Conservation (phyloP, 2,329 filamentous ascomycete species). For the Akanthomyces dipterigenus region DNA sequence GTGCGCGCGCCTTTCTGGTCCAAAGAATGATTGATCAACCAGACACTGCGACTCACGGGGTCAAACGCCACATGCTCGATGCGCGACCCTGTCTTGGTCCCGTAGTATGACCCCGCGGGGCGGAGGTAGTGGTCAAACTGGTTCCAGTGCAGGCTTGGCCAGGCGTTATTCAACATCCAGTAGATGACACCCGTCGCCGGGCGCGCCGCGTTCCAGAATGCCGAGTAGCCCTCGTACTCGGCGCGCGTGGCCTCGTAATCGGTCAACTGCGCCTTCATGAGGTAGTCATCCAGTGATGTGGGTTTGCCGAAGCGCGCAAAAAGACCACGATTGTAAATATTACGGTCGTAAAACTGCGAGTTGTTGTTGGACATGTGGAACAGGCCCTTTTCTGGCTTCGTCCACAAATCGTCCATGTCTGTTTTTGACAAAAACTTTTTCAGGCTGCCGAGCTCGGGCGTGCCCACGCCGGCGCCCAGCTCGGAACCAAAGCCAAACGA, state of each 20-base stretch:
- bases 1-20: constrained; percentile 31
- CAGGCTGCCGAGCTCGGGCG: constrained; percentile 49
- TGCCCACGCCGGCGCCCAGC: constrained; percentile 55
- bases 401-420: constrained; percentile 53
- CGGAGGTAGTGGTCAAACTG: constrained; percentile 57
- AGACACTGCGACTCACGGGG: constrained; percentile 38
- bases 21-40: constrained; percentile 48
- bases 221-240: constrained; percentile 50
- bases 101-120: constrained; percentile 52
- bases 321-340: constrained; percentile 52
- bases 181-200: constrained; percentile 57
- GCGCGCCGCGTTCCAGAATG: constrained; percentile 41
- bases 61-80: constrained; percentile 50
- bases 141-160: constrained; percentile 60
- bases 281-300: constrained; percentile 47
- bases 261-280: constrained; percentile 53
- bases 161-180: constrained; percentile 62
- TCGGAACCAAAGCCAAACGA: constrained; percentile 60
- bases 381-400: constrained; percentile 40
- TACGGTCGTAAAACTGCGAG: constrained; percentile 48
- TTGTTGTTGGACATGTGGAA: constrained; percentile 55
- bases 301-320: constrained; percentile 45
- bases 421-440: constrained; percentile 42
- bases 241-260: constrained; percentile 58
- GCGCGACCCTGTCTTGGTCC: constrained; percentile 44